A percentile compares a stretch with the other conserved stretches of the same genome.
Evolutionary conservation across 176 grass and related monocot genomes (phyloP).

Genomic region (Musa acuminata): DNA sequence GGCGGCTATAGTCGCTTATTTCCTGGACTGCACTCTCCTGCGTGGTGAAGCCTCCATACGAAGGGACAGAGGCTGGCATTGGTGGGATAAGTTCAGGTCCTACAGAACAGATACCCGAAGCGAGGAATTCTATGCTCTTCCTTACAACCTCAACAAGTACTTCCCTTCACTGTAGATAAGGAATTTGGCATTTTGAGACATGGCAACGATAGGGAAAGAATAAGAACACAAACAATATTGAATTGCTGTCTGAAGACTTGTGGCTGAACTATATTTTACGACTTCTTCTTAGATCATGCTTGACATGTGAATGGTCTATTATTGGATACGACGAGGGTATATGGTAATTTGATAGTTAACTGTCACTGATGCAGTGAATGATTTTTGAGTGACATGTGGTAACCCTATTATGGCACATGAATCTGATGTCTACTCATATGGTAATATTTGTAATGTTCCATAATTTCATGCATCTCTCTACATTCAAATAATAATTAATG

Average conservation of each 20-base stretch:
- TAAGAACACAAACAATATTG: not conserved
- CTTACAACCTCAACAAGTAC: constrained; percentile 76
- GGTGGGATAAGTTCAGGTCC: constrained; percentile 73
- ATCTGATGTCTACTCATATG: too few species aligned
- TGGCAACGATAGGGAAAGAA: not conserved
- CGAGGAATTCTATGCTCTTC: constrained; percentile 85
- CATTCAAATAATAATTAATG: too few species aligned
- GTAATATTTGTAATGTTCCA: too few species aligned
- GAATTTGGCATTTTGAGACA: not conserved
- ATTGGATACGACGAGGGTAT: too few species aligned
- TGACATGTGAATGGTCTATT: not conserved
- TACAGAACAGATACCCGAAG: constrained; percentile 48
- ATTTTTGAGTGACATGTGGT: too few species aligned
- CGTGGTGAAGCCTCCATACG: constrained; percentile 41
- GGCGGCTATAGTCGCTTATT: constrained; percentile 69
- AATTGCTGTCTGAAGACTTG: too few species aligned
- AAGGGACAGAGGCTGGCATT: constrained; percentile 70
- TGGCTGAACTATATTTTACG: not conserved
- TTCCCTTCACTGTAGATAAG: constrained; percentile 63
- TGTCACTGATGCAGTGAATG: too few species aligned
- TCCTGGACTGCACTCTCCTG: constrained; percentile 55
- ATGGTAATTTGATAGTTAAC: too few species aligned
- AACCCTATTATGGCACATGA: too few species aligned
- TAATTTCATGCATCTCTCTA: too few species aligned
- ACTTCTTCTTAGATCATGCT: not conserved